These are phyloP conservation scores for Cytidiella melzeri DNA, from an alignment of 768 basidiomycete species.

Conservation along the genomic window DNA sequence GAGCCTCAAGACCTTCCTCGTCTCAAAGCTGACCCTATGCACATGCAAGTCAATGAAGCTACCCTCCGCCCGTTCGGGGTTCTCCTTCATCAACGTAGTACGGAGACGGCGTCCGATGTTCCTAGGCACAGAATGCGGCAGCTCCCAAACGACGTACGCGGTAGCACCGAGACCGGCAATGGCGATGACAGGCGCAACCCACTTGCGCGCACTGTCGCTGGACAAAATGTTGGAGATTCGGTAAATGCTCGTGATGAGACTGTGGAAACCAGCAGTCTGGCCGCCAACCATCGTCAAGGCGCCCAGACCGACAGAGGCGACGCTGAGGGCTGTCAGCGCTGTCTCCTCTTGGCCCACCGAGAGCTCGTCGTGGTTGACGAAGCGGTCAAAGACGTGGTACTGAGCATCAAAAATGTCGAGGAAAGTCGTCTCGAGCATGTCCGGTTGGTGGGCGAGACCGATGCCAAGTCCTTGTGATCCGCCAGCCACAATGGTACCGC, in stretches of 20 bases:
- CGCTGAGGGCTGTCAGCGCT: conserved; percentile 57
- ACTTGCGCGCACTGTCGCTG: conserved; percentile 75
- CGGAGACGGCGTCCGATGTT: conserved; percentile 85
- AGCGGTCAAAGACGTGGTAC: conserved; percentile 68
- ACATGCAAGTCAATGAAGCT: conserved; percentile 64
- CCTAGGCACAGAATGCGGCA: conserved; percentile 83
- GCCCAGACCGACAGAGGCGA: conserved; percentile 75
- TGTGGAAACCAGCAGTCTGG: conserved; percentile 68
- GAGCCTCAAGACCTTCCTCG: conserved; percentile 85
- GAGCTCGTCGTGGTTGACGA: conserved; percentile 45
- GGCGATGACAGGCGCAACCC: conserved; percentile 84
- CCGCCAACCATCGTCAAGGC: conserved; percentile 88
- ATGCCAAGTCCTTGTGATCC: conserved; percentile 77
- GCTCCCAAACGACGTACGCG: conserved; percentile 78
- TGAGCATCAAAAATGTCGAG: conserved; percentile 84
- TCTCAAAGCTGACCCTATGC: conserved; percentile 71
- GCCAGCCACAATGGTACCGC: conserved; percentile 50
- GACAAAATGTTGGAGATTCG: conserved; percentile 73
- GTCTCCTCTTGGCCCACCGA: conserved; percentile 35
- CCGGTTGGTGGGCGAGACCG: conserved; percentile 69
- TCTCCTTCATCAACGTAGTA: conserved; percentile 49
- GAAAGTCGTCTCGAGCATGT: conserved; percentile 74
- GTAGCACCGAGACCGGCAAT: conserved; percentile 66
- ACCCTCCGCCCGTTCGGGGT: conserved; percentile 42
- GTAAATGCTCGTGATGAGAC: conserved; percentile 71